These are phyloP conservation scores for Kurtzmaniella fragi DNA, from an alignment of 805 yeast species.

Conservation along the genomic window DNA sequence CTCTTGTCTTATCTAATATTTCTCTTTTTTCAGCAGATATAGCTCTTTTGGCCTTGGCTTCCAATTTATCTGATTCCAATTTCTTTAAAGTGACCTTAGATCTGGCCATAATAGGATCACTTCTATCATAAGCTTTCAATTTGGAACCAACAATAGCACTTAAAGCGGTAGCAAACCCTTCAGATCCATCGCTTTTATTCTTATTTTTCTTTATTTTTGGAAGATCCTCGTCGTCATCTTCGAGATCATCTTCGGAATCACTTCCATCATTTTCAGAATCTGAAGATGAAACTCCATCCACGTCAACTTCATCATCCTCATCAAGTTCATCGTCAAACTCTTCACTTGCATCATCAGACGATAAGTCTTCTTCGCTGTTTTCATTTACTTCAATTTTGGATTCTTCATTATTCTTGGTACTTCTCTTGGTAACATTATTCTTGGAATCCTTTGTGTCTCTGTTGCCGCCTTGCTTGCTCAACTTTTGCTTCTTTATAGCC, in stretches of 20 bases:
- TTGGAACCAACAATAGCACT: constrained; percentile 78
- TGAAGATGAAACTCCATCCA: constrained; percentile 8
- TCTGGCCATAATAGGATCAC: constrained; percentile 88
- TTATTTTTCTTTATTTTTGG: constrained; percentile 53
- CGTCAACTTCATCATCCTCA: constrained; percentile 6
- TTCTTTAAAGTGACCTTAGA: constrained; percentile 65
- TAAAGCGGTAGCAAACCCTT: constrained; percentile 75
- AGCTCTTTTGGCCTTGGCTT: constrained; percentile 73
- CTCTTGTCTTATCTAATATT: constrained; percentile 60
- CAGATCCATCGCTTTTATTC: constrained; percentile 65
- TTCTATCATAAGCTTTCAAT: constrained; percentile 82
- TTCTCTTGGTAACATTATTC: constrained; percentile 10
- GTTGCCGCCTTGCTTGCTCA: constrained; percentile 8
- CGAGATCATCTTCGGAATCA: constrained; percentile 16
- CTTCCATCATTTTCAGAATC: constrained; percentile 10
- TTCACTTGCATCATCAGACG: constrained; percentile 3
- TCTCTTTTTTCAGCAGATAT: constrained; percentile 68
- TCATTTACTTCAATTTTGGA: constrained; percentile 12
- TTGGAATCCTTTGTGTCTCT: constrained; percentile 2
- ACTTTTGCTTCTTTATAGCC: constrained; percentile 18
- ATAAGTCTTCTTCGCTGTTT: constrained; percentile 14
- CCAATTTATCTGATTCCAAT: constrained; percentile 76
- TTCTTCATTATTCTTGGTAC: constrained; percentile 13
- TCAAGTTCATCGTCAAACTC: constrained; percentile 8
- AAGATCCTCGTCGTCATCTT: constrained; percentile 26